Evolutionary conservation across 2,329 filamentous ascomycete species (phyloP).

Genomic region (Karstenula rhodostoma): DNA sequence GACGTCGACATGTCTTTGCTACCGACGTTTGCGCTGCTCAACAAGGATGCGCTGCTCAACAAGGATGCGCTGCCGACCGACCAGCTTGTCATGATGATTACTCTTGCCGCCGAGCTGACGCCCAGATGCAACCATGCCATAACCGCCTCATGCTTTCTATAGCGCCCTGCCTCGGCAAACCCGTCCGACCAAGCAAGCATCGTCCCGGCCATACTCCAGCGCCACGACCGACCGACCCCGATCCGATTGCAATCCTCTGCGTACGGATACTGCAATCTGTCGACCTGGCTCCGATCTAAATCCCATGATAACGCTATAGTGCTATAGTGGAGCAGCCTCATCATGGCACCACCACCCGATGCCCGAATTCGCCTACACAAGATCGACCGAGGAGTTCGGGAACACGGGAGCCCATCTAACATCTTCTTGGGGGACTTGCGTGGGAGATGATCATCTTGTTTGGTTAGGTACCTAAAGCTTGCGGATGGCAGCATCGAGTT

Average conservation of each 20-base stretch:
- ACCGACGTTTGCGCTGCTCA: neutral
- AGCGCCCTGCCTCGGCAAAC: neutral
- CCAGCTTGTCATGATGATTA: neutral
- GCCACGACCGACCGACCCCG: neutral
- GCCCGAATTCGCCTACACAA: too few species aligned
- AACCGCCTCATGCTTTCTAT: neutral
- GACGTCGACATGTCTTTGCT: slow-evolving; percentile 1
- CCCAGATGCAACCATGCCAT: neutral
- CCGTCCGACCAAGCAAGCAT: neutral
- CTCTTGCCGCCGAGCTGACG: neutral
- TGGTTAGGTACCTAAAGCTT: neutral
- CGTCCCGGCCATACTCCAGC: neutral
- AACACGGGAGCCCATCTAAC: too few species aligned
- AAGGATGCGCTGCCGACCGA: neutral
- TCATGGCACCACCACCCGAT: neutral
- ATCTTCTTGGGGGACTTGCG: too few species aligned
- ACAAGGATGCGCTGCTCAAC: too few species aligned
- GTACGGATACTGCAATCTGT: neutral
- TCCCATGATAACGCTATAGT: neutral
- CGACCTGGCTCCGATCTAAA: neutral
- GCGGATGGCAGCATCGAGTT: neutral
- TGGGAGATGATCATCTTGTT: too few species aligned
- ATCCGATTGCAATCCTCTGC: neutral
- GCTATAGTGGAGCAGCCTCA: neutral
- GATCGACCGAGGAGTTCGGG: too few species aligned